Evolutionary conservation across 805 yeast species (phyloP).

Genomic region (Hanseniaspora mollemarum): DNA sequence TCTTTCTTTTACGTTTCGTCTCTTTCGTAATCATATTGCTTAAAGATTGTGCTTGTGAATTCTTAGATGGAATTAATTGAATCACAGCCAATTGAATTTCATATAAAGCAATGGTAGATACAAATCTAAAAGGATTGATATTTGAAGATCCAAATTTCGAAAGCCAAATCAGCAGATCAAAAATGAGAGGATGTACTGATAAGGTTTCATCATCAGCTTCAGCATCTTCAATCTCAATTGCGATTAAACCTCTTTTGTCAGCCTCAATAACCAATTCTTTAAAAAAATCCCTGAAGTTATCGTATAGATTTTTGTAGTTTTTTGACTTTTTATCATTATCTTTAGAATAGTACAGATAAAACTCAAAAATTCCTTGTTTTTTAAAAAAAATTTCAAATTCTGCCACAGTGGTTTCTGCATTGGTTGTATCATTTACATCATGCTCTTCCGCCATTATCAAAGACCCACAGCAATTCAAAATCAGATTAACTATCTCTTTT

Average conservation of each 20-base stretch:
- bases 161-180: slow-evolving; percentile 63
- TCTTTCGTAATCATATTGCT: slow-evolving; percentile 32
- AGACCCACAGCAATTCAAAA: slow-evolving; percentile 64
- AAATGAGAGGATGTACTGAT: slow-evolving; percentile 17
- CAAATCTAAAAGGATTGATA: slow-evolving; percentile 58
- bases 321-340: slow-evolving; percentile 31
- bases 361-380: slow-evolving; percentile 54
- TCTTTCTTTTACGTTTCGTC: slow-evolving; percentile 30
- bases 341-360: slow-evolving; percentile 49
- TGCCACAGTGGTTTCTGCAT: slow-evolving; percentile 59
- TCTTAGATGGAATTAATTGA: slow-evolving; percentile 33
- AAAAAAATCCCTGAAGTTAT: slow-evolving; percentile 47
- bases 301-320: slow-evolving; percentile 39
- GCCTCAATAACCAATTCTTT: slow-evolving; percentile 39
- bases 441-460: slow-evolving; percentile 55
- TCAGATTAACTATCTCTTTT: slow-evolving; percentile 53
- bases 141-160: slow-evolving; percentile 58
- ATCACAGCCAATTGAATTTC: slow-evolving; percentile 52
- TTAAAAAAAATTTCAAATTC: slow-evolving; percentile 58
- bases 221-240: slow-evolving; percentile 29
- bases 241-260: slow-evolving; percentile 53
- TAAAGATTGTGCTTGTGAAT: slow-evolving; percentile 31
- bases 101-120: slow-evolving; percentile 50
- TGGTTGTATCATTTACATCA: slow-evolving; percentile 58
- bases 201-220: slow-evolving; percentile 30